Percentiles rank a stretch among this genome's conserved stretches.
These are phyloP conservation scores for Ophioceras dolichostomum DNA, from an alignment of 2,329 filamentous ascomycete genomes.

Conservation along the genomic window DNA sequence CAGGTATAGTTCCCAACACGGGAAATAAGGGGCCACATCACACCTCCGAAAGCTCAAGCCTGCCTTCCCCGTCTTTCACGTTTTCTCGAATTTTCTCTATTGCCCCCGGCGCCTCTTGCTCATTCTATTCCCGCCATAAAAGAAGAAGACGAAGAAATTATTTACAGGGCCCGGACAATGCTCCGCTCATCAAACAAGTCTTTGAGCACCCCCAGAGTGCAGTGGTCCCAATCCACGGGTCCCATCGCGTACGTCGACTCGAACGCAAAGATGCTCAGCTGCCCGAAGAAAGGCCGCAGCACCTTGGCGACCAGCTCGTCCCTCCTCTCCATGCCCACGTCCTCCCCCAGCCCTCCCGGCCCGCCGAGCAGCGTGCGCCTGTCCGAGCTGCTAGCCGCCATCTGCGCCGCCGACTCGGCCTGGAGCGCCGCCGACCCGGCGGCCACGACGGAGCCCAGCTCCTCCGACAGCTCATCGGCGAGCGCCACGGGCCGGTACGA, in stretches of 20 bases:
- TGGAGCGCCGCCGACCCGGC: constrained; percentile 13
- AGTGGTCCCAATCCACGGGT: constrained; percentile 50
- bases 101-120: no score
- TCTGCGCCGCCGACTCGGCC: constrained; percentile 23
- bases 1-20: no score
- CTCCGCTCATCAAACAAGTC: constrained; percentile 73
- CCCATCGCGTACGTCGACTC: constrained; percentile 87
- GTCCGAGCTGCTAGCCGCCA: constrained; percentile 19
- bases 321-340: constrained; percentile 44
- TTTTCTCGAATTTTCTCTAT: no score
- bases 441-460: constrained; percentile 40
- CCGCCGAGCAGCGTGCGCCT: constrained; percentile 40
- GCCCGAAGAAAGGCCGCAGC: constrained; percentile 77
- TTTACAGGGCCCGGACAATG: constrained; percentile 45
- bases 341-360: constrained; percentile 39
- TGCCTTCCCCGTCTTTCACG: no score
- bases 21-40: no score
- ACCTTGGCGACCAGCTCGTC: constrained; percentile 65
- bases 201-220: constrained; percentile 49
- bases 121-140: no score
- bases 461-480: constrained; percentile 74
- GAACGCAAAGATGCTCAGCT: constrained; percentile 86
- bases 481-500: constrained; percentile 60
- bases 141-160: no score
- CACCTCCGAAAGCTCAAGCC: no score